These are phyloP conservation scores for Pseudogymnoascus sp. DNA, from an alignment of 2,329 filamentous ascomycete species.

Conservation along the genomic window DNA sequence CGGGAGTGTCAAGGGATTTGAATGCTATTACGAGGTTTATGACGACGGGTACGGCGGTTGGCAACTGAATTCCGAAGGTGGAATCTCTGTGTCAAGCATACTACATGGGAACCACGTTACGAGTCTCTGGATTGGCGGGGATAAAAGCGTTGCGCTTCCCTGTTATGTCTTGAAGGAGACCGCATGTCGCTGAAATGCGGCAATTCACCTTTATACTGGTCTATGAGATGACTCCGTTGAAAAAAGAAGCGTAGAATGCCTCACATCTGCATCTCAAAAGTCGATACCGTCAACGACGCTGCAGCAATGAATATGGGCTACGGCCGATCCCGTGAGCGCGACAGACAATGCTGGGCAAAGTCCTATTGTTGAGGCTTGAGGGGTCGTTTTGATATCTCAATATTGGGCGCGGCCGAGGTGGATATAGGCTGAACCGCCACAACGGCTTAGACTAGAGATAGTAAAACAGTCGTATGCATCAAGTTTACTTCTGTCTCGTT, in stretches of 20 bases:
- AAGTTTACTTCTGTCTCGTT: too few species aligned
- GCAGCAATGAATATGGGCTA: not conserved
- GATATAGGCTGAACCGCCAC: not conserved
- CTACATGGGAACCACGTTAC: not conserved
- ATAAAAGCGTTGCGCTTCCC: not conserved
- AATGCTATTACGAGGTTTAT: not conserved
- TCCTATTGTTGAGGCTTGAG: not conserved
- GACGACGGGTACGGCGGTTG: not conserved
- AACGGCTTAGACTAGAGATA: not conserved
- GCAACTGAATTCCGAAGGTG: not conserved
- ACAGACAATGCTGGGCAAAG: not conserved
- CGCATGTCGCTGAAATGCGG: not conserved
- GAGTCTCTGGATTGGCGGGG: not conserved
- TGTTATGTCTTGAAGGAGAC: not conserved
- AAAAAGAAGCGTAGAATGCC: not conserved
- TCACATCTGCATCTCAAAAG: not conserved
- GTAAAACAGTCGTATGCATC: too few species aligned
- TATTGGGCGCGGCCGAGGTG: not conserved
- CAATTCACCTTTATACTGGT: not conserved
- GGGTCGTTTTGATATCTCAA: not conserved
- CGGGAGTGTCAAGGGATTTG: not conserved
- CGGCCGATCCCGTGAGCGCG: not conserved
- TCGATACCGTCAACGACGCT: not conserved
- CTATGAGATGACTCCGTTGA: not conserved
- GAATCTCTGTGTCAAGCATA: not conserved